Percentiles rank a stretch among this genome's conserved stretches.
These are phyloP conservation scores for Syzygium aqueum DNA, from an alignment of 345 rosid genomes.

Conservation along the genomic window DNA sequence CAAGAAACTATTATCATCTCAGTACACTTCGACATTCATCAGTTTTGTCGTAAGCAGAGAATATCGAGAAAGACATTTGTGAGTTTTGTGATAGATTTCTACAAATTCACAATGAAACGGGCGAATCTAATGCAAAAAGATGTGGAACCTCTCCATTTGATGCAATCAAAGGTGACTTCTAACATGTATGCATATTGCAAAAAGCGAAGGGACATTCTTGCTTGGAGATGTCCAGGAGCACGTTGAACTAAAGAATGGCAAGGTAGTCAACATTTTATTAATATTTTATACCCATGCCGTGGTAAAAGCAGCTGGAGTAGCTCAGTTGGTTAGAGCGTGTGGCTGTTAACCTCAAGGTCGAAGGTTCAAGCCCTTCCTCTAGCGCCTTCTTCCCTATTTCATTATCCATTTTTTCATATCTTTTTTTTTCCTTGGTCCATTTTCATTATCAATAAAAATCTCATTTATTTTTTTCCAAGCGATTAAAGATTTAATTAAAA, in stretches of 20 bases:
- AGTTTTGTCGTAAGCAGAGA: neutral
- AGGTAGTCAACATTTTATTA: neutral
- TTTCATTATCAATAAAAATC: neutral
- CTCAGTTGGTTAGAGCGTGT: constrained; percentile 95
- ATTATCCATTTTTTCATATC: accelerated
- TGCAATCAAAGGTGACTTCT: neutral
- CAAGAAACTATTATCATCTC: neutral
- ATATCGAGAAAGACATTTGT: neutral
- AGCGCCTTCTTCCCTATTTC: neutral
- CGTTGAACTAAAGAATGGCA: neutral
- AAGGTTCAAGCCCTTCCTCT: constrained; percentile 19
- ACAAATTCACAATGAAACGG: no score
- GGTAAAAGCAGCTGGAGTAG: constrained; percentile 36
- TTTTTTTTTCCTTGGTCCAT: neutral
- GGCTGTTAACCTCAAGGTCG: constrained; percentile 72
- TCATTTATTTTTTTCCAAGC: neutral
- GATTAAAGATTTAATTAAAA: neutral
- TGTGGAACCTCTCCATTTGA: neutral
- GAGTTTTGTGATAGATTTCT: no score
- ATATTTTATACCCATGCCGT: accelerated
- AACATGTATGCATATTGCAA: accelerated
- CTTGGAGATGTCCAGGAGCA: neutral
- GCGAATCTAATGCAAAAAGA: neutral
- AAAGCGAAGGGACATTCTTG: neutral
- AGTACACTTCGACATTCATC: neutral